phyloP scores from a whole-genome alignment of 805 yeast genomes.

The Zygotorulaspora chibaensis region DNA sequence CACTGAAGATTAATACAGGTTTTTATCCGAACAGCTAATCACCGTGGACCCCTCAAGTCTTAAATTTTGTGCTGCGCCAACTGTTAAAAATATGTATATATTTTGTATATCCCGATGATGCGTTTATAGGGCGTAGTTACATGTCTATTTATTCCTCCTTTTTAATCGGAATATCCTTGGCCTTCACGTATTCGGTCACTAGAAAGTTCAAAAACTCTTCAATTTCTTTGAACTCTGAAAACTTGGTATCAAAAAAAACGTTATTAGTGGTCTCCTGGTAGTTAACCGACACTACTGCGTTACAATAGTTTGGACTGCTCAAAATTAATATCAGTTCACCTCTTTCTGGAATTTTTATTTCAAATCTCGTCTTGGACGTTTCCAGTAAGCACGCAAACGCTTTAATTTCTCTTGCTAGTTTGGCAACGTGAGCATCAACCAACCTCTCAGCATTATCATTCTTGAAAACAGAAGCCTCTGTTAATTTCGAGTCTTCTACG shows the following conservation, averaged over 20 bases:
- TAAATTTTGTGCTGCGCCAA: neutral
- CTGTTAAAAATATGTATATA: neutral
- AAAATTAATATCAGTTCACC: conserved; percentile 18
- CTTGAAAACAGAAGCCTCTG: conserved; percentile 1
- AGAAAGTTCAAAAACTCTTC: conserved; percentile 35
- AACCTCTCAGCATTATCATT: neutral
- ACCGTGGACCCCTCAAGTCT: neutral
- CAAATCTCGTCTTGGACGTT: conserved; percentile 23
- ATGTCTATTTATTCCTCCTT: conserved; percentile 1
- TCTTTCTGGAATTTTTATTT: conserved; percentile 12
- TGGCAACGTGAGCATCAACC: conserved; percentile 23
- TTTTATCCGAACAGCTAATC: neutral
- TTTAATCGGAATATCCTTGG: conserved; percentile 3
- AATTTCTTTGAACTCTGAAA: conserved; percentile 33
- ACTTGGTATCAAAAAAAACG: conserved; percentile 25
- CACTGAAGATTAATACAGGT: neutral
- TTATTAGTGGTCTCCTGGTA: conserved; percentile 11
- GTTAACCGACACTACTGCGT: conserved; percentile 25
- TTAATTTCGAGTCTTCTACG: conserved; percentile 16
- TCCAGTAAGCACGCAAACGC: conserved; percentile 23
- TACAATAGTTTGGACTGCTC: conserved; percentile 33
- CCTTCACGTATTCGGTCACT: conserved; percentile 26
- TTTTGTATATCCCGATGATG: neutral
- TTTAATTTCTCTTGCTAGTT: conserved; percentile 23
- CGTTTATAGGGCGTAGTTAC: neutral